Conservation (phyloP, 495 filamentous ascomycete genomes). For the Podospora sp. region DNA sequence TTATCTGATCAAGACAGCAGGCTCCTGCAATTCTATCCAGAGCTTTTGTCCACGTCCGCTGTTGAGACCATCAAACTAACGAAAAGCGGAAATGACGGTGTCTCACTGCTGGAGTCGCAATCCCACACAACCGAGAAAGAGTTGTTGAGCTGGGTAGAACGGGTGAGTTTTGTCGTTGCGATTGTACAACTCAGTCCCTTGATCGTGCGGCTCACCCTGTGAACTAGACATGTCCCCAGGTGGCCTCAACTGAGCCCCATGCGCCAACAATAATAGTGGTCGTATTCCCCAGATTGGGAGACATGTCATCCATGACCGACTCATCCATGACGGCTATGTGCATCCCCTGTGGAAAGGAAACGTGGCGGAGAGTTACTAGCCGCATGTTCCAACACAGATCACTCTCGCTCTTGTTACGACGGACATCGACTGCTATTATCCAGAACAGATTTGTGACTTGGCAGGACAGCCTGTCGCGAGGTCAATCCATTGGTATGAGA, state of each 20-base stretch:
- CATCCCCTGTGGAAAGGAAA: constrained; percentile 11
- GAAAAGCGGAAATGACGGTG: background rate
- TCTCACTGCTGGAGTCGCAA: background rate
- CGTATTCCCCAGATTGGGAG: background rate
- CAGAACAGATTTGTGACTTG: constrained; percentile 13
- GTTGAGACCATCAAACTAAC: constrained; percentile 4
- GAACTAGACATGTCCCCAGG: background rate
- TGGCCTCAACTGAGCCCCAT: background rate
- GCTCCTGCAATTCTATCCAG: constrained; percentile 11
- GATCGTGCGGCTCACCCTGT: background rate
- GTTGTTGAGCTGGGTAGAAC: background rate
- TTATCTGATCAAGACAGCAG: background rate
- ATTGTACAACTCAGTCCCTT: background rate
- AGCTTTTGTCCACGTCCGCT: background rate
- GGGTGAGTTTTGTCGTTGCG: background rate
- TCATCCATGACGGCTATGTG: constrained; percentile 2
- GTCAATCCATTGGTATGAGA: constrained; percentile 22
- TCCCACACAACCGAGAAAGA: background rate
- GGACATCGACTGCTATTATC: constrained; percentile 12
- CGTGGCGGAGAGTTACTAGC: constrained; percentile 1
- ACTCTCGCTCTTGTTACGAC: background rate
- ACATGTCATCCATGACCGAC: background rate
- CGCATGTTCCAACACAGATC: constrained; percentile 23
- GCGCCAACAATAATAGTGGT: constrained; percentile 2
- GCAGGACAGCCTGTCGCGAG: constrained; percentile 5